Conservation (phyloP, 2,329 filamentous ascomycete species). For the Venturia aucupariae region DNA sequence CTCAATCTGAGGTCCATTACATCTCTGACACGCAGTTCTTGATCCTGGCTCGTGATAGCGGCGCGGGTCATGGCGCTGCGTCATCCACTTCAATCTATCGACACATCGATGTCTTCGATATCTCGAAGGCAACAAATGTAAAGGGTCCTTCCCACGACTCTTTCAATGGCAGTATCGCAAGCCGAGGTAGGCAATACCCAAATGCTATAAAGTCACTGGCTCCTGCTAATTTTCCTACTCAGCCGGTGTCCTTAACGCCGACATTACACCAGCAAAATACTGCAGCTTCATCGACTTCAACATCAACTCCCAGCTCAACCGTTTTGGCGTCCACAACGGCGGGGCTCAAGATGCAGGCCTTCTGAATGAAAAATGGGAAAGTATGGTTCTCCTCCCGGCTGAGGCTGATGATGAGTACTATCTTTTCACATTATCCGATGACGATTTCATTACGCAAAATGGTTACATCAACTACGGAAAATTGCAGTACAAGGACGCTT, state of each 20-base stretch:
- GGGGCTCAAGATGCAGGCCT: slow-evolving; percentile 48
- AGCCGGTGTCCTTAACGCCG: slow-evolving; percentile 44
- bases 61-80: slow-evolving; percentile 48
- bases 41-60: slow-evolving; percentile 55
- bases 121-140: slow-evolving; percentile 53
- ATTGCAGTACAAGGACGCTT: slow-evolving; percentile 46
- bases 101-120: slow-evolving; percentile 60
- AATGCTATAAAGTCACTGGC: slow-evolving; percentile 24
- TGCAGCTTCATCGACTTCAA: slow-evolving; percentile 63
- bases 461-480: slow-evolving; percentile 52
- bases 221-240: slow-evolving; percentile 35
- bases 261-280: slow-evolving; percentile 50
- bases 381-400: slow-evolving; percentile 50
- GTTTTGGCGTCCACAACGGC: slow-evolving; percentile 61
- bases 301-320: slow-evolving; percentile 51
- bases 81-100: slow-evolving; percentile 51
- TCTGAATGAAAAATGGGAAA: slow-evolving; percentile 73
- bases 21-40: slow-evolving; percentile 56
- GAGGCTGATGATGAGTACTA: slow-evolving; percentile 52
- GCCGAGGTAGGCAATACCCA: slow-evolving; percentile 16
- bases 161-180: slow-evolving; percentile 18
- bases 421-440: slow-evolving; percentile 59
- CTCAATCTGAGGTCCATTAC: slow-evolving; percentile 60
- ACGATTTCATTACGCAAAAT: slow-evolving; percentile 68
- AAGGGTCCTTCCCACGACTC: slow-evolving; percentile 34